Evolutionary conservation across 306 rosid genomes (phyloP), one percentile per base, ranked within the genome.

Genomic region (cucumber (Cucumis sativus)): DNA sequence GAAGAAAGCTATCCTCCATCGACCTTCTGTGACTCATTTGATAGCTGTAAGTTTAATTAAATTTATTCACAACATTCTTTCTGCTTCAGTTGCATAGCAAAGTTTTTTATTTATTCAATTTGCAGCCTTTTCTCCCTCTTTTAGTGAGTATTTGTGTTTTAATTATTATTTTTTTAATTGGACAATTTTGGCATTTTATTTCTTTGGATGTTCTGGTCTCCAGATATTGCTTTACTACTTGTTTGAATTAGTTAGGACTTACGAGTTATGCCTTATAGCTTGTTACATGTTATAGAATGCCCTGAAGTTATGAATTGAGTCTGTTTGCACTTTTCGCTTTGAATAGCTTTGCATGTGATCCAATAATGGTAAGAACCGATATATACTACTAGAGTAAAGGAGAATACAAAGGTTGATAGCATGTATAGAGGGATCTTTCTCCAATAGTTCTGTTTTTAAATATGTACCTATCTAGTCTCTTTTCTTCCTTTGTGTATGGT

Each of bases 11-110:
- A 83, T 88, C 84, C 86, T 96, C 71, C 91, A 96, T 81, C 97
- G 90, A 81, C 99, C 98, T 59, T 86, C 92, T 47, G 96, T 89
- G 79, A 92, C 99, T 59, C 97, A 96, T 76, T 80, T 96, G 82
- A 88, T 96, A 76, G 97, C 98, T 43, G 99, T 96, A 83, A 92
- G 99, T 90, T 63, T 79, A 55, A n/a, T n/a, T n/a, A 41, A 41
- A 74, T 13, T 33, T 63, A 51, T 35, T 54, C 14, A 47, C 21
- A 25, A 59, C 25, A 39, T 75, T 75, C 39, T 56, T 75, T 39
- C 68, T 57, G 66, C 54, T 56, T 58, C 9, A 20, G 56, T 17
- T 72, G 25, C 17, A 30, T 52, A 16, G 61, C 2, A 72, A 37
- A 72, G 62, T 51, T 72, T 49, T 17, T 51, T 3, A 2, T 28